Evolutionary conservation across 306 rosid genomes (phyloP).

Genomic region (Rosa persica): DNA sequence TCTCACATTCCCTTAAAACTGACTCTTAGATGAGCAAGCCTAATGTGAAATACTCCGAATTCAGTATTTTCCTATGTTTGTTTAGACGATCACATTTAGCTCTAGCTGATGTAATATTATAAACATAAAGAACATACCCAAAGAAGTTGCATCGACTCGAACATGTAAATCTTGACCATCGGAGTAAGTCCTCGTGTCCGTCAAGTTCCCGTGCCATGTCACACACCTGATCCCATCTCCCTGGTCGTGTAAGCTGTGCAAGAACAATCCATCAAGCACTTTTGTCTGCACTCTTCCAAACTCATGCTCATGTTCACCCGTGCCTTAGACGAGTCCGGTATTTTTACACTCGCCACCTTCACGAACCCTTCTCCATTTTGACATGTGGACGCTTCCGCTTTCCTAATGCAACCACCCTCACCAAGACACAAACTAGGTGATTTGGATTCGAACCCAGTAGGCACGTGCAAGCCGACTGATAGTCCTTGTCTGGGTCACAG

Average conservation of each 20-base stretch:
- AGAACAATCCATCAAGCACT: conserved; percentile 46
- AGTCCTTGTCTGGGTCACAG: conserved; percentile 31
- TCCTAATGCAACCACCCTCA: conserved; percentile 54
- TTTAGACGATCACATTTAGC: no score
- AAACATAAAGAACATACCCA: conserved; percentile 15
- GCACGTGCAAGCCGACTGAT: conserved; percentile 39
- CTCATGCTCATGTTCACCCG: conserved; percentile 22
- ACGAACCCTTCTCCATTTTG: conserved; percentile 57
- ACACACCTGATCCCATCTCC: conserved; percentile 39
- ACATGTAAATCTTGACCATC: conserved; percentile 43
- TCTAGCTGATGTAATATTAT: no score
- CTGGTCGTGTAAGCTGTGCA: conserved; percentile 45
- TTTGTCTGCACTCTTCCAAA: conserved; percentile 28
- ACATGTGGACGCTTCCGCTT: conserved; percentile 26
- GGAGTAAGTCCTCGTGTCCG: conserved; percentile 33
- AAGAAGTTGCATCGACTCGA: conserved; percentile 34
- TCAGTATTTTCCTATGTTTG: no score
- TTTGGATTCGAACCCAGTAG: conserved; percentile 52
- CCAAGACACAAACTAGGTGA: conserved; percentile 27
- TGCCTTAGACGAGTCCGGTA: conserved; percentile 44
- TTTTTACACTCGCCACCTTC: conserved; percentile 29
- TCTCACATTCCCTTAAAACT: no score
- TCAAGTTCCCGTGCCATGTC: conserved; percentile 49
- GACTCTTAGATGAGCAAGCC: no score
- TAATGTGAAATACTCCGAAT: no score